Base-by-base conservation (phyloP, 2,329 filamentous ascomycete genomes). In the Colletotrichum sp. region DNA sequence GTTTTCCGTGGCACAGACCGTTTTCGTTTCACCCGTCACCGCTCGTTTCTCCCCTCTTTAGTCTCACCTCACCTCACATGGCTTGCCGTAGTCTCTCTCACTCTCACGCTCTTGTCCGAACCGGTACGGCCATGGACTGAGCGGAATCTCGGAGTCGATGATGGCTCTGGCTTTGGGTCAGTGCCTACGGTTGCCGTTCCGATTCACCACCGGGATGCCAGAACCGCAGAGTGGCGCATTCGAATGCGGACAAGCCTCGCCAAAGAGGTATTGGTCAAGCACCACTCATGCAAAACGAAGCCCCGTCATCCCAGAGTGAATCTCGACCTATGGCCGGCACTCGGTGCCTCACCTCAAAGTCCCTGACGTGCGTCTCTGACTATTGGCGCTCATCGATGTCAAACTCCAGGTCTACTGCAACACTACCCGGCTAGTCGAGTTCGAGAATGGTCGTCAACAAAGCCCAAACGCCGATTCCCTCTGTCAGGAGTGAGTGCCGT, bases 1-100 rank as follows among this genome's bases (percentile, higher is more conserved):
- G 60, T 71, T 72, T 68, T 32, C 52, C 75, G 52, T 63, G 24
- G 49, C 75, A 75, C 75, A 75, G 75, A 67, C 71, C 52, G 66
- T 75, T 75, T 71, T 62, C 36, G 60, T 76, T 76, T 76, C 63
- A 76, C 64, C 44, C 52, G 65, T 76, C 71, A 73, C 64, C 70
- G 73, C 68, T 49, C 49, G 32, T 21, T 65, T 49, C 55, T 32
- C 49, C 65, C 13, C 44, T 63, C 24, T 32, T 67, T 63, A 16
- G 57, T 73, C 68, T 75, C 18, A 65, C 44, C 36, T 66, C 63
- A 64, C 62, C 72, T 64, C 64, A 75, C 68, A 59, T 44, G 69
- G 62, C 62, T 65, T 65, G 62, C 57, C 36, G 68, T 70, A 62
- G 67, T 39, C 15, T 39, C 44, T 52, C 44, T 52, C n/a, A 6